Percentiles rank a stretch among this genome's conserved stretches.
These are phyloP conservation scores for Colletotrichum neosansevieriae DNA, from an alignment of 2,329 filamentous ascomycete genomes.

Conservation along the genomic window DNA sequence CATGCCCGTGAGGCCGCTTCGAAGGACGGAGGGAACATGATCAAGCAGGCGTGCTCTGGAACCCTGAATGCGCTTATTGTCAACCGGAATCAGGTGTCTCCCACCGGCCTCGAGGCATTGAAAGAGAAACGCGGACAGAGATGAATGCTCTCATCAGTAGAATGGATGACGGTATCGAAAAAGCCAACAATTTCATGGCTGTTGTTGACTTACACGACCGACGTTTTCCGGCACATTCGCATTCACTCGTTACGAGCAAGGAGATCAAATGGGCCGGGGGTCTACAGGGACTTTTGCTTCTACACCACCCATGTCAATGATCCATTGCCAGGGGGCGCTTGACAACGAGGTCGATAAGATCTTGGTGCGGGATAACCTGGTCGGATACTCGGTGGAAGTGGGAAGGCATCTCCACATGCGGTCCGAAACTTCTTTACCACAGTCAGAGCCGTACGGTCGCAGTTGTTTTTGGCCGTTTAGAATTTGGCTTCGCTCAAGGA, in stretches of 20 bases:
- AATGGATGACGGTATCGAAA: conserved; percentile 70
- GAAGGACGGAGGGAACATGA: conserved; percentile 69
- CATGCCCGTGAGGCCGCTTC: conserved; percentile 74
- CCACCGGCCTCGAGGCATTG: conserved; percentile 51
- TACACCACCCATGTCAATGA: conserved; percentile 74
- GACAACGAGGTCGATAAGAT: conserved; percentile 72
- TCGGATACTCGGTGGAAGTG: conserved; percentile 51
- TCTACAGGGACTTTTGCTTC: conserved; percentile 64
- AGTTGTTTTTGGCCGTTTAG: too few relatives aligned
- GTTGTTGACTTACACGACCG: conserved; percentile 55
- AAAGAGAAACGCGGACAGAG: conserved; percentile 66
- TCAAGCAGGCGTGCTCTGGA: conserved; percentile 70
- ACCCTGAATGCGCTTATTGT: conserved; percentile 74
- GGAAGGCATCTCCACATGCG: conserved; percentile 60
- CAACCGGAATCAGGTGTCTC: conserved; percentile 53
- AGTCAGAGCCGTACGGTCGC: conserved; percentile 48
- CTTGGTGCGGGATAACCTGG: conserved; percentile 66
- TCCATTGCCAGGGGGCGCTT: conserved; percentile 68
- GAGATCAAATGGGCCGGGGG: conserved; percentile 54
- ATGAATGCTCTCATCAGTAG: conserved; percentile 71
- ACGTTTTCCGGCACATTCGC: too few relatives aligned
- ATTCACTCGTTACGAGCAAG: too few relatives aligned
- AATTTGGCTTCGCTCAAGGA: too few relatives aligned
- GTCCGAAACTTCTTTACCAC: conserved; percentile 57
- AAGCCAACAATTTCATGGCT: conserved; percentile 70